These are phyloP conservation scores for Talaromyces piceae DNA, from an alignment of 2,329 filamentous ascomycete genomes.

Conservation along the genomic window DNA sequence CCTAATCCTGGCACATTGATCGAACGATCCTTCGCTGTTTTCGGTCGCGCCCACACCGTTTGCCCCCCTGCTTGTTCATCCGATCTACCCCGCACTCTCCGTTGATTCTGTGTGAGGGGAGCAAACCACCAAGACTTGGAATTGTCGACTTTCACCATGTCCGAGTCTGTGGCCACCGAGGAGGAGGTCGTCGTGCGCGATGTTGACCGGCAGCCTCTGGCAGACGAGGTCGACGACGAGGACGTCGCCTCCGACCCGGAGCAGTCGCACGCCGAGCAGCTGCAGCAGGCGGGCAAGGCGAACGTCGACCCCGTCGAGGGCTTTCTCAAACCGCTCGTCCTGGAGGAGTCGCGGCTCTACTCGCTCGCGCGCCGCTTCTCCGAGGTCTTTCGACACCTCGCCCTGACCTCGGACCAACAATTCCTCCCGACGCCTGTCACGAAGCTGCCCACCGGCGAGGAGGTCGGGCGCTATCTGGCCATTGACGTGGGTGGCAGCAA, in stretches of 20 bases:
- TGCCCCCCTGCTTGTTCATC: background rate
- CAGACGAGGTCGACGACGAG: slow-evolving; percentile 22
- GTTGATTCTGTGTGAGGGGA: background rate
- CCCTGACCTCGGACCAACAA: slow-evolving; percentile 38
- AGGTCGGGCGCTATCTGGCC: slow-evolving; percentile 48
- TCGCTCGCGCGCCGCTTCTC: slow-evolving; percentile 40
- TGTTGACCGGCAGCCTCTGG: slow-evolving; percentile 3
- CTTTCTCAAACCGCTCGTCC: slow-evolving; percentile 34
- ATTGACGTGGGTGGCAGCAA: slow-evolving; percentile 53
- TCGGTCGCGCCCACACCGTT: no score
- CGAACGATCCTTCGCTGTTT: background rate
- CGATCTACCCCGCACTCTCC: background rate
- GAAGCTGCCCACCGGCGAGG: slow-evolving; percentile 42
- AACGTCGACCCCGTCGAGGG: slow-evolving; percentile 29
- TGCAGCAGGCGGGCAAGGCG: slow-evolving; percentile 18
- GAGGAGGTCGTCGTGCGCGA: slow-evolving; percentile 6
- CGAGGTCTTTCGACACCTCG: slow-evolving; percentile 37
- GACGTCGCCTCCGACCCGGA: slow-evolving; percentile 21
- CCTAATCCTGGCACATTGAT: background rate
- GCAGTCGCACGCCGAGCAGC: slow-evolving; percentile 19
- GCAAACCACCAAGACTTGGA: background rate
- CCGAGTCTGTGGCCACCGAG: background rate
- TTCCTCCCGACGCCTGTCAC: slow-evolving; percentile 43
- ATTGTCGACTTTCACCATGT: background rate
- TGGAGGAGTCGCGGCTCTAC: slow-evolving; percentile 38